phyloP scores from a whole-genome alignment of 2,329 filamentous ascomycete genomes.

The Cercospora sp. region DNA sequence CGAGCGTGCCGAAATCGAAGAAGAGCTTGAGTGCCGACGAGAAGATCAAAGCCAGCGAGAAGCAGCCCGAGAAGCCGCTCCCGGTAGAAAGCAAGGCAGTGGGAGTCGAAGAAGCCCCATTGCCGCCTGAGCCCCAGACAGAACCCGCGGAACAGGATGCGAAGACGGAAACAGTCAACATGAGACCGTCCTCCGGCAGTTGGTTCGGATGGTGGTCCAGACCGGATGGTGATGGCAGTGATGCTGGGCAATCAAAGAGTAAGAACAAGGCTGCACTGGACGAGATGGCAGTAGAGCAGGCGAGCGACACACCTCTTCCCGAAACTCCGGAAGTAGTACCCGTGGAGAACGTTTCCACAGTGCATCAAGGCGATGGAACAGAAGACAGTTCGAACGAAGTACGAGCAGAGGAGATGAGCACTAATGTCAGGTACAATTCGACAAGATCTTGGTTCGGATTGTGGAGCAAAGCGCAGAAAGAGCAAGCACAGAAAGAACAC shows the following conservation, averaged over 20 bases:
- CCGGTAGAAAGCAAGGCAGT: constrained; percentile 21
- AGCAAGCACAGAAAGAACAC: constrained; percentile 45
- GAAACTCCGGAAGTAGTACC: constrained; percentile 31
- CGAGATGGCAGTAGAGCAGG: constrained; percentile 37
- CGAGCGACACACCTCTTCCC: constrained; percentile 46
- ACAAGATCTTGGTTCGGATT: constrained; percentile 51
- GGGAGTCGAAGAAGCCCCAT: constrained; percentile 42
- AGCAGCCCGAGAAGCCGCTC: constrained; percentile 13
- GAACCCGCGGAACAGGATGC: constrained; percentile 27
- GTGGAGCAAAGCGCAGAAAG: constrained; percentile 52
- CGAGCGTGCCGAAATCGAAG: constrained; percentile 32
- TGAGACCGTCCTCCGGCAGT: constrained; percentile 32
- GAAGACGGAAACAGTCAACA: constrained; percentile 29
- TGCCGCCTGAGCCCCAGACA: constrained; percentile 50
- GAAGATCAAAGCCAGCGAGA: constrained; percentile 25
- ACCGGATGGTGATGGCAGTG: constrained; percentile 47
- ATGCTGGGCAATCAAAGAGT: constrained; percentile 39
- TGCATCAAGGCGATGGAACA: not conserved
- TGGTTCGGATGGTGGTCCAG: constrained; percentile 55
- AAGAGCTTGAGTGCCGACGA: constrained; percentile 26
- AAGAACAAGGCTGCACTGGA: constrained; percentile 32
- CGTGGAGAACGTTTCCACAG: constrained; percentile 12
- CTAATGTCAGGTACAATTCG: constrained; percentile 19
- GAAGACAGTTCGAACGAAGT: constrained; percentile 14
- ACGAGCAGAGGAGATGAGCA: constrained; percentile 29